A percentile compares a stretch with the other conserved stretches of the same genome.
These are phyloP conservation scores for Thozetella sp. DNA, from an alignment of 495 filamentous ascomycete species.

Conservation along the genomic window DNA sequence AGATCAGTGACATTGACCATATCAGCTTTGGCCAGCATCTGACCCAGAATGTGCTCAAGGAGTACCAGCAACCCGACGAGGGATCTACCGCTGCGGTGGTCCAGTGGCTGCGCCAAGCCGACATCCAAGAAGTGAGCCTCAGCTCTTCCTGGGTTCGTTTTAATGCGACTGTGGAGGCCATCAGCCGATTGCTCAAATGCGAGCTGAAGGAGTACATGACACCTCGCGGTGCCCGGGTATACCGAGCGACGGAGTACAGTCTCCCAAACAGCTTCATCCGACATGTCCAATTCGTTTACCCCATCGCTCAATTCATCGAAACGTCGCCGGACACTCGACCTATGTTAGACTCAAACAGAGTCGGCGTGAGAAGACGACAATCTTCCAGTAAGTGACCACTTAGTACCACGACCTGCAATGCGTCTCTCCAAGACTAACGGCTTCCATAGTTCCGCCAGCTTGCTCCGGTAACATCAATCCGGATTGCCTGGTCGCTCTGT, in stretches of 20 bases:
- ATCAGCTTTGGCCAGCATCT: conserved; percentile 20
- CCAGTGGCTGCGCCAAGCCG: conserved; percentile 20
- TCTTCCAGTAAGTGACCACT: not conserved
- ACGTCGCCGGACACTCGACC: not conserved
- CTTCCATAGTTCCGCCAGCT: not conserved
- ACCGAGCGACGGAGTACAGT: conserved; percentile 33
- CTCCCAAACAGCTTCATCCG: conserved; percentile 34
- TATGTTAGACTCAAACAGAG: not conserved
- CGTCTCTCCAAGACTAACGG: not conserved
- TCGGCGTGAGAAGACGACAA: not conserved
- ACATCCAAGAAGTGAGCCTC: conserved; percentile 8
- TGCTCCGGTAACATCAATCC: conserved; percentile 14
- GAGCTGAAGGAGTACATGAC: conserved; percentile 19
- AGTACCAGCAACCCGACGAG: conserved; percentile 14
- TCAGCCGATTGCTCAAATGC: conserved; percentile 22
- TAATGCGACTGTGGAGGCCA: conserved; percentile 21
- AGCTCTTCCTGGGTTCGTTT: conserved; percentile 17
- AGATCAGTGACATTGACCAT: not conserved
- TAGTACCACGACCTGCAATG: not conserved
- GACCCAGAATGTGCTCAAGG: conserved; percentile 15
- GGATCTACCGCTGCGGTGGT: conserved; percentile 11
- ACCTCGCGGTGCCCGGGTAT: conserved; percentile 11
- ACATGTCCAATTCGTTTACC: conserved; percentile 27
- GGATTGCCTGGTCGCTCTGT: conserved; percentile 21
- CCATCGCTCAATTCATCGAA: conserved; percentile 28